These are phyloP conservation scores for Starmerella powellii DNA, from an alignment of 805 yeast species.

Conservation along the genomic window DNA sequence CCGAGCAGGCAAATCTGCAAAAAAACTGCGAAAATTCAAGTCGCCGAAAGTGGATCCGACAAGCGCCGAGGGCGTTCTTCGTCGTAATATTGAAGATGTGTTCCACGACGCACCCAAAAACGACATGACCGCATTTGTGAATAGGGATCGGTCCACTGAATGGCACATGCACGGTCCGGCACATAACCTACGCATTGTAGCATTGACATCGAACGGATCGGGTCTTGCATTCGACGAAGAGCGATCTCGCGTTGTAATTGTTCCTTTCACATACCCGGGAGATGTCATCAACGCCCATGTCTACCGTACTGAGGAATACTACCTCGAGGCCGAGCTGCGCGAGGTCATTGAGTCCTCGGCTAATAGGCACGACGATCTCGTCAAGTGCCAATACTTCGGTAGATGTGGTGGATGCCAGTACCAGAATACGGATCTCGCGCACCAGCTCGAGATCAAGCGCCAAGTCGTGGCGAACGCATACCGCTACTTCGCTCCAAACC, in stretches of 20 bases:
- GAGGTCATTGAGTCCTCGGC: slow-evolving; percentile 36
- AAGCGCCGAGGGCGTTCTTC: slow-evolving; percentile 67
- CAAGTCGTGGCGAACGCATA: slow-evolving; percentile 73
- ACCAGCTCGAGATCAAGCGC: slow-evolving; percentile 62
- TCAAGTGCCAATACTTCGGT: slow-evolving; percentile 76
- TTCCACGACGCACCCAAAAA: slow-evolving; percentile 38
- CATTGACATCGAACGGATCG: slow-evolving; percentile 69
- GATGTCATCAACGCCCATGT: slow-evolving; percentile 61
- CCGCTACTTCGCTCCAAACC: slow-evolving; percentile 48
- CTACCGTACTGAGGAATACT: slow-evolving; percentile 63
- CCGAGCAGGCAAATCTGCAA: background rate
- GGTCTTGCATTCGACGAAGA: slow-evolving; percentile 56
- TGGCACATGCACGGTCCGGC: slow-evolving; percentile 46
- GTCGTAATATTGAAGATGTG: slow-evolving; percentile 48
- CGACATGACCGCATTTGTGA: slow-evolving; percentile 54
- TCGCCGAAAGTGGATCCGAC: slow-evolving; percentile 59
- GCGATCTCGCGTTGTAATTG: slow-evolving; percentile 53
- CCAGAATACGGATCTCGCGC: slow-evolving; percentile 61
- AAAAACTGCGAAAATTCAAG: slow-evolving; percentile 37
- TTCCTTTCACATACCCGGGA: slow-evolving; percentile 85
- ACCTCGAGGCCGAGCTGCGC: slow-evolving; percentile 64
- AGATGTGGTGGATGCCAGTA: slow-evolving; percentile 92
- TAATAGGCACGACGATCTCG: slow-evolving; percentile 45
- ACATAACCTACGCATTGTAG: slow-evolving; percentile 43
- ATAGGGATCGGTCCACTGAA: slow-evolving; percentile 32